Percentiles rank a stretch among this genome's conserved stretches.
phyloP scores from a whole-genome alignment of 2,329 filamentous ascomycete genomes.

The Cercospora zeina region DNA sequence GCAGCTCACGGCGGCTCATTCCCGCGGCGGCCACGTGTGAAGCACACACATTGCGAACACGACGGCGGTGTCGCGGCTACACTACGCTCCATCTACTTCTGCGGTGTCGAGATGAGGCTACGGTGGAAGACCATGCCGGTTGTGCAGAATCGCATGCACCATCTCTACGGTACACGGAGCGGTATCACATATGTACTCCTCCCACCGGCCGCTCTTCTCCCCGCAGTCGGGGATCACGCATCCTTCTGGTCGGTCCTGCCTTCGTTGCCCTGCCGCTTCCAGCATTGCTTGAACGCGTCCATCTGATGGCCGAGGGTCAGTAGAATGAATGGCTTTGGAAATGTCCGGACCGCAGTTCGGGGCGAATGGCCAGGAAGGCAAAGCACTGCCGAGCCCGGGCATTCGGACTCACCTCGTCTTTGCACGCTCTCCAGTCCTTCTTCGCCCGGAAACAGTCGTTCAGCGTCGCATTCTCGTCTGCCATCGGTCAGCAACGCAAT shows the following conservation, averaged over 20 bases:
- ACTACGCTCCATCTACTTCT: background rate
- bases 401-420: constrained; percentile 70
- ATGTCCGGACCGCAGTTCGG: constrained; percentile 2
- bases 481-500: constrained; percentile 11
- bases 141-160: background rate
- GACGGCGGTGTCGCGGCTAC: background rate
- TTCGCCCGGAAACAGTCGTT: constrained; percentile 95
- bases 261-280: constrained; percentile 87
- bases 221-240: constrained; percentile 44
- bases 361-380: constrained; percentile 1
- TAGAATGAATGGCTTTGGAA: background rate
- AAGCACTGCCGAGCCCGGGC: constrained; percentile 10
- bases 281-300: constrained; percentile 84
- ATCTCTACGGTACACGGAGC: background rate
- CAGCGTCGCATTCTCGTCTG: constrained; percentile 85
- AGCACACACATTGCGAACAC: background rate
- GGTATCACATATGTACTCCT: background rate
- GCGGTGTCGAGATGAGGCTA: background rate
- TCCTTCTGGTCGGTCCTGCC: constrained; percentile 77
- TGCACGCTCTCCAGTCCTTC: constrained; percentile 91
- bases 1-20: background rate
- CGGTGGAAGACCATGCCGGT: background rate
- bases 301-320: constrained; percentile 60
- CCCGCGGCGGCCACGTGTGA: constrained; percentile 2
- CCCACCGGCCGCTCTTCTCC: background rate